Evolutionary conservation across 2,329 filamentous ascomycete species (phyloP).

Genomic region (Delphinella strobiligena): DNA sequence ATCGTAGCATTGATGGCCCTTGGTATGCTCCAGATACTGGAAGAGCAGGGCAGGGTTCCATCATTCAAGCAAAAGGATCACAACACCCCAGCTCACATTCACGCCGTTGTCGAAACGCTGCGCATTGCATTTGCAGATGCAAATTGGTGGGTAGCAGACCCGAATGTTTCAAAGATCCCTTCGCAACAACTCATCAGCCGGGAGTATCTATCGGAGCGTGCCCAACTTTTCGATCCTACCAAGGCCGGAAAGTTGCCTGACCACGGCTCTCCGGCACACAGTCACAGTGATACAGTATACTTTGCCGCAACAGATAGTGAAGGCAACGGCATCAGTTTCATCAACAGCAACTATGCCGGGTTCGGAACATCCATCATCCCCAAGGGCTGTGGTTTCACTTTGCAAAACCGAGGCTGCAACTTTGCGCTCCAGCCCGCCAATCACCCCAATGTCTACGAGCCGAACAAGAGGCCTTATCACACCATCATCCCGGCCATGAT

Average conservation of each 20-base stretch:
- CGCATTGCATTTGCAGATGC: constrained; percentile 85
- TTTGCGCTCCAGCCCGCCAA: constrained; percentile 54
- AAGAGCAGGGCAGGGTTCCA: constrained; percentile 62
- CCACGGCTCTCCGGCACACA: constrained; percentile 74
- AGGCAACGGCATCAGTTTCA: constrained; percentile 90
- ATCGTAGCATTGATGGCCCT: constrained; percentile 91
- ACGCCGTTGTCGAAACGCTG: constrained; percentile 77
- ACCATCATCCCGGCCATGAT: constrained; percentile 93
- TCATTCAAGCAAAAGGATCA: constrained; percentile 59
- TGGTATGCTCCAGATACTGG: constrained; percentile 79
- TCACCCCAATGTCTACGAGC: constrained; percentile 72
- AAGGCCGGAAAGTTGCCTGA: constrained; percentile 41
- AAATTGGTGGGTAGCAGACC: constrained; percentile 82
- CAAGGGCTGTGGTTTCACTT: constrained; percentile 73
- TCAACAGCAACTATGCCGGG: constrained; percentile 86
- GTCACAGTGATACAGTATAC: constrained; percentile 87
- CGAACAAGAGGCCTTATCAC: constrained; percentile 84
- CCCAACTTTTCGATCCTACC: constrained; percentile 47
- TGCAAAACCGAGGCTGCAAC: constrained; percentile 86
- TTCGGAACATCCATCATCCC: constrained; percentile 86
- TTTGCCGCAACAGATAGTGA: constrained; percentile 70
- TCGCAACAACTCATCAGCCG: constrained; percentile 55
- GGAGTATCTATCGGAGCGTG: constrained; percentile 62
- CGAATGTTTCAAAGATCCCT: constrained; percentile 59
- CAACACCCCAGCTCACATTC: constrained; percentile 63